phyloP scores from a whole-genome alignment of 2,329 filamentous ascomycete species.

The Teratosphaeria destructans region DNA sequence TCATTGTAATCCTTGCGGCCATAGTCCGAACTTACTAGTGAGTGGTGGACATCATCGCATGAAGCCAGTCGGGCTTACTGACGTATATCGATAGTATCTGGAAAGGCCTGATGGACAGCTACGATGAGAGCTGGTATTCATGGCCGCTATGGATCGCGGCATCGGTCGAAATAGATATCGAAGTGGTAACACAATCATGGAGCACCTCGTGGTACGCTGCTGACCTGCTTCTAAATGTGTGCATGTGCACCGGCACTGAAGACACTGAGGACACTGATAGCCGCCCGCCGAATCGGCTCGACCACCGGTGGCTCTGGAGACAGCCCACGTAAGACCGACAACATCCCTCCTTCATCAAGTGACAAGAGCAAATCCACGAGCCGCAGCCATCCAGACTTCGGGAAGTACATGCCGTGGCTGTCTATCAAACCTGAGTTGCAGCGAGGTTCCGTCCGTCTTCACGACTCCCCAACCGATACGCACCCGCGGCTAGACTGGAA shows the following conservation, averaged over 20 bases:
- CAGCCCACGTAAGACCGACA: not conserved
- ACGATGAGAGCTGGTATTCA: slow-evolving; percentile 36
- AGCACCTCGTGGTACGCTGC: not conserved
- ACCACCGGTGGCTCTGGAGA: not conserved
- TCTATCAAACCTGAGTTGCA: not conserved
- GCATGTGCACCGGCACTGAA: slow-evolving; percentile 3
- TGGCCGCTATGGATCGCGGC: slow-evolving; percentile 39
- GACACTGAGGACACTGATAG: slow-evolving; percentile 1
- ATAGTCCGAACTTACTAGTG: slow-evolving; percentile 32
- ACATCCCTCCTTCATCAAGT: not conserved
- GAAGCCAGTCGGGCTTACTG: not conserved
- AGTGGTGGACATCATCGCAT: not conserved
- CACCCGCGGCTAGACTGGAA: not conserved
- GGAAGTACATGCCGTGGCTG: not conserved
- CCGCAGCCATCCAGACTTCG: not conserved
- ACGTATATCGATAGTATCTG: not conserved
- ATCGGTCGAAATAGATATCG: slow-evolving; percentile 33
- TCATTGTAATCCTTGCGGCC: slow-evolving; percentile 34
- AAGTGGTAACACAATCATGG: not conserved
- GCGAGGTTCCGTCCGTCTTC: not conserved
- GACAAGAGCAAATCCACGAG: not conserved
- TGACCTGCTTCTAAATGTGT: not conserved
- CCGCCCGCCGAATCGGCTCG: not conserved
- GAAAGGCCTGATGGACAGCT: slow-evolving; percentile 27
- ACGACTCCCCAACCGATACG: not conserved